Evolutionary conservation across 1,284 basidiomycete genomes (phyloP), one percentile per base, ranked within the genome.

Genomic region (Schizophyllum commune): DNA sequence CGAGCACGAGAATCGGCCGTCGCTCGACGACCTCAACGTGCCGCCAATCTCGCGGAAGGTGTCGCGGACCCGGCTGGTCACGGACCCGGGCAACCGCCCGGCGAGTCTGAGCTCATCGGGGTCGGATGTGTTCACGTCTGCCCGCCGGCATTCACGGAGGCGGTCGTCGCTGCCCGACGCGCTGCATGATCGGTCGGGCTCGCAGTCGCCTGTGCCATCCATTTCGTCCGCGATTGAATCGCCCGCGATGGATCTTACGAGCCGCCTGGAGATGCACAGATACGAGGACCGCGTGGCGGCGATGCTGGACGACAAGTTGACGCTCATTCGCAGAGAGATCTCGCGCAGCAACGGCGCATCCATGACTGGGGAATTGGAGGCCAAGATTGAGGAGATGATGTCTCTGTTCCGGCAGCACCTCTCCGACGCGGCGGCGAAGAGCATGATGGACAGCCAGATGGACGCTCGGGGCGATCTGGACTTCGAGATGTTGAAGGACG

Each of bases 381-480:
- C 80, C 7, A 82, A 82, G 73, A 83, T 91, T 62, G 73, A 77
- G 0, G 89, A 91, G 63, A 80, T 89, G 1, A 77, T 89, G 51
- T 75, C 83, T 2, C 74, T 89, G 61, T 86, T 91, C 77, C 79
- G 85, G 4, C 74, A 81, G 11, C 87, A 89, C 65, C 73, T 91
- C 9, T 82, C 83, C 60, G 84, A 86, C 32, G 83, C 83, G 2
- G 83, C 84, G 0, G 74, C 77, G 6, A 76, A 79, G 34, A 78
- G 80, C 19, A 67, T 86, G 62, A 27, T 21, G 53, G 85, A 88
- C 57, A 83, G 80, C 63, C 82, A 82, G 66, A 75, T 82, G 74
- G 87, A 91, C 69, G 88, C 85, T 32, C 82, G 83, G 21, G 88
- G 87, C 32, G 89, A 91, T 65, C 73, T 91, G 27, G 89, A 92